Evolutionary conservation across 352 stramenopile species (phyloP).

Genomic region (Globisporangium cylindrosporum): DNA sequence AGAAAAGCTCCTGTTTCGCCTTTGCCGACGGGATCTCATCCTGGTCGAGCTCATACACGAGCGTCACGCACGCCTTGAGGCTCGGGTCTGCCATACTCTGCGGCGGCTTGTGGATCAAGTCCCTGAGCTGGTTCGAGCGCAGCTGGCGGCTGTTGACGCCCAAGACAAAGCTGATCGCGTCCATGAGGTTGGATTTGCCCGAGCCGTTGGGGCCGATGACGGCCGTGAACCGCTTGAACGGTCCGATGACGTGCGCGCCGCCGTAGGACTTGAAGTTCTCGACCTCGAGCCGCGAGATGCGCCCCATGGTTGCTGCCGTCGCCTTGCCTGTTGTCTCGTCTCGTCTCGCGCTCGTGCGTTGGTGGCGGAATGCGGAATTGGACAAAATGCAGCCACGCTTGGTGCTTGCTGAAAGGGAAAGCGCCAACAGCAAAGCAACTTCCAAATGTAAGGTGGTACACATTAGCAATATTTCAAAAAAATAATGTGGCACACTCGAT

Average conservation of each 20-base stretch:
- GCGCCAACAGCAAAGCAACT: background rate
- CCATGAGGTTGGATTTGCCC: slow-evolving; percentile 94
- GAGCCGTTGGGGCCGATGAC: slow-evolving; percentile 98
- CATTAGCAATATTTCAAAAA: background rate
- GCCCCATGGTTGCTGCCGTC: slow-evolving; percentile 52
- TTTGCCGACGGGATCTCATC: slow-evolving; percentile 53
- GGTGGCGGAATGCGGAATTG: background rate
- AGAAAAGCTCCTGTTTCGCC: slow-evolving; percentile 78
- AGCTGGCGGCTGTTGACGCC: slow-evolving; percentile 96
- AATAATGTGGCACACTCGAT: background rate
- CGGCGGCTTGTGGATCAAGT: slow-evolving; percentile 91
- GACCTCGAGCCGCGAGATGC: slow-evolving; percentile 93
- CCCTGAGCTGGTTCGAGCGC: slow-evolving; percentile 94
- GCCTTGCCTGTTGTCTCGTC: background rate
- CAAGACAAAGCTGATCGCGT: slow-evolving; percentile 98
- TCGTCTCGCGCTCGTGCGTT: background rate
- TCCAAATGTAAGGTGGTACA: background rate
- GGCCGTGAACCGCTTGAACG: slow-evolving; percentile 97
- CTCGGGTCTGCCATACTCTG: slow-evolving; percentile 43
- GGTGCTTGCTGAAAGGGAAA: background rate
- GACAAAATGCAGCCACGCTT: background rate
- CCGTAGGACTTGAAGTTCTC: slow-evolving; percentile 99
- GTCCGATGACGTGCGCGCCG: slow-evolving; percentile 91
- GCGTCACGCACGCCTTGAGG: slow-evolving; percentile 86
- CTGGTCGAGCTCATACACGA: slow-evolving; percentile 90